Conservation (phyloP, 2,329 filamentous ascomycete genomes). For the Aphanocladium album region DNA sequence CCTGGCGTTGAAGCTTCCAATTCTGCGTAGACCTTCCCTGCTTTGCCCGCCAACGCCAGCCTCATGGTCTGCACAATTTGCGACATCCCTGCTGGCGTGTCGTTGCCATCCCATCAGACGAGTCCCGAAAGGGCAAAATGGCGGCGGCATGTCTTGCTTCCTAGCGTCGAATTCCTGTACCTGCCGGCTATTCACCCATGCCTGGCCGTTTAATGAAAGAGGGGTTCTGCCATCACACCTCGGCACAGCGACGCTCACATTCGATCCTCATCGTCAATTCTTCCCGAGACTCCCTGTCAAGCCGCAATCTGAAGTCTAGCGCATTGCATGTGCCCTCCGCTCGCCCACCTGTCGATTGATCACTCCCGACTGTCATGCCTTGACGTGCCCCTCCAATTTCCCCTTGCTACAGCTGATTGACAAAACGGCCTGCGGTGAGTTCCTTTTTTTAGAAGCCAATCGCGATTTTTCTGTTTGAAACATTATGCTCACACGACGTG, state of each 20-base stretch:
- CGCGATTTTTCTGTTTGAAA: conserved; percentile 7
- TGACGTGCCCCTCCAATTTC: conserved; percentile 12
- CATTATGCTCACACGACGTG: conserved; percentile 8
- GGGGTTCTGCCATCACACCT: conserved; percentile 10
- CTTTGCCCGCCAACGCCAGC: neutral
- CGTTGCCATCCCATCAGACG: conserved; percentile 5
- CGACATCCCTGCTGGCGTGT: neutral
- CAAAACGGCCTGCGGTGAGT: neutral
- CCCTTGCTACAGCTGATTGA: neutral
- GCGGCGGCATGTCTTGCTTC: conserved; percentile 9
- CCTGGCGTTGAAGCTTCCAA: neutral
- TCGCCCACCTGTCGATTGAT: neutral
- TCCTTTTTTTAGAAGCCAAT: conserved; percentile 10
- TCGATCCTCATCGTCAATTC: conserved; percentile 10
- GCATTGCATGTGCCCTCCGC: conserved; percentile 7
- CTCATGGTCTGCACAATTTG: neutral
- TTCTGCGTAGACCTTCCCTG: neutral
- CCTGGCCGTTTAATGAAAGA: conserved; percentile 6
- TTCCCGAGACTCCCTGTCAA: conserved; percentile 6
- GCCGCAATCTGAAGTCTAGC: conserved; percentile 10
- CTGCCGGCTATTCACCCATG: conserved; percentile 5
- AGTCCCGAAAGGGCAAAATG: conserved; percentile 8
- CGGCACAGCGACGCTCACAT: conserved; percentile 4
- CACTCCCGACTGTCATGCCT: neutral
- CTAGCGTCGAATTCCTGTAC: neutral